Evolutionary conservation across 1,284 basidiomycete genomes (phyloP).

Genomic region (Rhizoctonia solani): DNA sequence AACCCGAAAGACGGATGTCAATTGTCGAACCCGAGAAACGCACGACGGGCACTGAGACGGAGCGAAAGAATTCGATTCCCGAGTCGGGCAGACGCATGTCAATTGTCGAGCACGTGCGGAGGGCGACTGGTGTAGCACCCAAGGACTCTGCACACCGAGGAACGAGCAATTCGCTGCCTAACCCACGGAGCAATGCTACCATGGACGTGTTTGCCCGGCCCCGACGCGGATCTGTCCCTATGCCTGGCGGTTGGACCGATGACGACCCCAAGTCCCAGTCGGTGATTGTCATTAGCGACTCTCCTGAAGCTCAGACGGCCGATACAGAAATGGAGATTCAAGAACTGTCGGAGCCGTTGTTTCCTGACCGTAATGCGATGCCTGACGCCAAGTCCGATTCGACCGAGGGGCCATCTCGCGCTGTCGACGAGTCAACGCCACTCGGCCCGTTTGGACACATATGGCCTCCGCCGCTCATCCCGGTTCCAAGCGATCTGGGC

Average conservation of each 20-base stretch:
- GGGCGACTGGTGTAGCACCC: not conserved
- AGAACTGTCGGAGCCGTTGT: not conserved
- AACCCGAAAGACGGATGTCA: not conserved
- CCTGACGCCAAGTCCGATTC: too few species aligned
- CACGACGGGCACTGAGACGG: not conserved
- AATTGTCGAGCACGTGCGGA: conserved; percentile 18
- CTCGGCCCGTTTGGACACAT: conserved; percentile 4
- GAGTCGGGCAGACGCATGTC: not conserved
- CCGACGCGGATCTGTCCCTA: not conserved
- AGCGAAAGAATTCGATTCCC: not conserved
- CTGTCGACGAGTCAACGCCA: too few species aligned
- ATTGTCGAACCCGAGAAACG: not conserved
- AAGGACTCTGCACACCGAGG: not conserved
- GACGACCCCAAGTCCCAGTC: not conserved
- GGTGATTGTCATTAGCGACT: conserved; percentile 28
- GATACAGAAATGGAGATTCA: conserved; percentile 1
- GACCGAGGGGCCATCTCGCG: too few species aligned
- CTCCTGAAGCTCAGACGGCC: conserved; percentile 12
- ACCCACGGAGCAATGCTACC: not conserved
- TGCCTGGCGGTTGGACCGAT: conserved; percentile 2
- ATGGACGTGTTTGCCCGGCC: not conserved
- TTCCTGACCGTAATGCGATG: conserved; percentile 2
- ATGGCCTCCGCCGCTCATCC: conserved; percentile 7
- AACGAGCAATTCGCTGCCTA: not conserved
- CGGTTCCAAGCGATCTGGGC: not conserved